Evolutionary conservation across 108 stramenopile genomes (phyloP), one percentile per base, ranked within the genome.

Genomic region (Epipyxis sp.): DNA sequence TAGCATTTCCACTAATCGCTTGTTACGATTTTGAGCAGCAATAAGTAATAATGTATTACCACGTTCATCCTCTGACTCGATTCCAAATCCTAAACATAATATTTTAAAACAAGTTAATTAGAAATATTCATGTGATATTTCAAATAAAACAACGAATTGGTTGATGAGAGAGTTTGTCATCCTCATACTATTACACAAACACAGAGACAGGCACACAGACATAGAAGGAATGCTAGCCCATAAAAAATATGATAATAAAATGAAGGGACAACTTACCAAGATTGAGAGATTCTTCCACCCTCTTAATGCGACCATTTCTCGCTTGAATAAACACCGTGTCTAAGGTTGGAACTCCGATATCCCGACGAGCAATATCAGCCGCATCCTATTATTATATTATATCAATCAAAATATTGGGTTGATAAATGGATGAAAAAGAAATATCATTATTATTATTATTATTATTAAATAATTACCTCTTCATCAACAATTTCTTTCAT

Each of bases 291-390:
- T 83, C 85, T 59, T 84, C 88, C 59, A 89, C 50, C 32, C 88
- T 84, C 42, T 67, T 85, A 13, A 81, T 42, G 30, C 87, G 83
- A 35, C 86, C 87, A 59, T 89, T 86, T 45, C 88, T 82, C 40
- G 86, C 86, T 82, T 89, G 87, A 1, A 68, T 65, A 40, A 88
- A 88, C 3, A 87, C 85, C 1, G 79, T 84, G 42, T 87, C 88
- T 35, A 84, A 20, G 1, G 77, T 50, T 1, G 88, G 88, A 1
- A 85, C 43, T 34, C 57, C 79, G 1, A 78, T 29, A 20, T 59
- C 74, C 40, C 59, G 83, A 34, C 72, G 68, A 42, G 58, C 42
- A 54, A 32, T 39, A n/a, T 59, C 54, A 50, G 80, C 80, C 44
- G 69, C 76, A 30, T 10, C 30, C 69, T 81, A 57, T 57, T n/a